Conservation (phyloP, 805 yeast species). For the Millerago galiae region DNA sequence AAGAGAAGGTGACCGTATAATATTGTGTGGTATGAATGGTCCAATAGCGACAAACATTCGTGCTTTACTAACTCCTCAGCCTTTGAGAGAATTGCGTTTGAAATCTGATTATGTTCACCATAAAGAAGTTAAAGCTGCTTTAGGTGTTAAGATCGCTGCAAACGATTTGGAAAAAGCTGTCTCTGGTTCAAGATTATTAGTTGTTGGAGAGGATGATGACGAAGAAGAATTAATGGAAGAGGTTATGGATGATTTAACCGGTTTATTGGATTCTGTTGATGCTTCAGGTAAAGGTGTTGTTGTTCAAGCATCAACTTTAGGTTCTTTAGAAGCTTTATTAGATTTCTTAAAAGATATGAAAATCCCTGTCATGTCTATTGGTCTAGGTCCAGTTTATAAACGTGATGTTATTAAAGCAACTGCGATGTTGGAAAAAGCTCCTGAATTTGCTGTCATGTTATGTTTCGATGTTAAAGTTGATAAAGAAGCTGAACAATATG, state of each 20-base stretch:
- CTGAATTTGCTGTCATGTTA: slow-evolving; percentile 93
- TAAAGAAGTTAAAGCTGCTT: slow-evolving; percentile 97
- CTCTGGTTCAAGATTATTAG: slow-evolving; percentile 94
- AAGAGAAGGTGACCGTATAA: slow-evolving; percentile 91
- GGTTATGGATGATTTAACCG: slow-evolving; percentile 97
- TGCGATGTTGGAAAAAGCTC: slow-evolving; percentile 94
- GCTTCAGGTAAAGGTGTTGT: slow-evolving; percentile 94
- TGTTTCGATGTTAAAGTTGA: slow-evolving; percentile 97
- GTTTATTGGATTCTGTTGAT: slow-evolving; percentile 90
- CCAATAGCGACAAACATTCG: slow-evolving; percentile 95
- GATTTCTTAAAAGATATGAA: slow-evolving; percentile 98
- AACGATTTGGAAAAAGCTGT: slow-evolving; percentile 97
- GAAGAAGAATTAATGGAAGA: slow-evolving; percentile 97
- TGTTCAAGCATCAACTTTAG: slow-evolving; percentile 97
- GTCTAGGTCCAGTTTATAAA: slow-evolving; percentile 96
- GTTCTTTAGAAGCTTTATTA: slow-evolving; percentile 93
- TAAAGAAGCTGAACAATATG: slow-evolving; percentile 97
- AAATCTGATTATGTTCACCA: slow-evolving; percentile 96
- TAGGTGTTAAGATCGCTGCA: slow-evolving; percentile 98
- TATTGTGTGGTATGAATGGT: slow-evolving; percentile 96
- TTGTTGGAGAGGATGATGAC: slow-evolving; percentile 95
- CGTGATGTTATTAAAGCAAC: slow-evolving; percentile 98
- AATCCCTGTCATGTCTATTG: slow-evolving; percentile 98
- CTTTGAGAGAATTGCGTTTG: slow-evolving; percentile 90
- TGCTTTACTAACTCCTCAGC: slow-evolving; percentile 96